Evolutionary conservation across 495 filamentous ascomycete genomes (phyloP), one percentile per base, ranked within the genome.

Genomic region (Eremomyces bilateralis): DNA sequence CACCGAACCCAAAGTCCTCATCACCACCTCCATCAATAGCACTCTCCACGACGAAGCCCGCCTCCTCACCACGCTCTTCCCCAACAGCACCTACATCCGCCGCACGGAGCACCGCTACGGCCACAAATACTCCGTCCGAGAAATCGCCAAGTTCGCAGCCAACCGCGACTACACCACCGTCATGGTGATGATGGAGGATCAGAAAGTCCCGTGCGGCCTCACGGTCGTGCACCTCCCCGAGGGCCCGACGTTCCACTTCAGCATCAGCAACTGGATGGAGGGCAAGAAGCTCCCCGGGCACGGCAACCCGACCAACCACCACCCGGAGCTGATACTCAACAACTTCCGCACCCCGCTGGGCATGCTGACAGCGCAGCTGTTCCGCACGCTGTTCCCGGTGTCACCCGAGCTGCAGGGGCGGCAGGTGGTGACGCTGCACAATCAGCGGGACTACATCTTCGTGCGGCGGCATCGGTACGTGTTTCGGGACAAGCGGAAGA

Each of bases 361-460:
- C 52, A 60, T 91, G 3, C 61, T 92, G n/a, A 81, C 80, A 0
- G 88, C 83, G 8, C 73, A 79, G 42, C 61, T 91, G 1, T 85
- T 95, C 63, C 66, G 74, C 40, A 69, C 68, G 0, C 53, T 94
- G 25, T 94, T 88, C 58, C 84, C 85, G 1, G 62, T 73, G 2
- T 66, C 71, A 35, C 83, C 88, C 3, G 80, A 97, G 38, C 55
- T 93, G 2, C 58, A 66, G 18, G 85, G 85, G 3, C 58, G 88
- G 13, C 82, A 93, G 42, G 82, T 91, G 0, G 74, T 92, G 20
- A 93, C 84, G 4, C 48, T 93, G 30, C 85, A 94, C 51, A 93
- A 92, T 44, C 85, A 94, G 55, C 74, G 88, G 39, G 85, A 97
- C 54, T 97, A 91, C 54, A 80, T 93, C 42, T 97, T 97, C 46